Evolutionary conservation across 164 flowering plant genomes (phyloP).

Genomic region (Piper longum): DNA sequence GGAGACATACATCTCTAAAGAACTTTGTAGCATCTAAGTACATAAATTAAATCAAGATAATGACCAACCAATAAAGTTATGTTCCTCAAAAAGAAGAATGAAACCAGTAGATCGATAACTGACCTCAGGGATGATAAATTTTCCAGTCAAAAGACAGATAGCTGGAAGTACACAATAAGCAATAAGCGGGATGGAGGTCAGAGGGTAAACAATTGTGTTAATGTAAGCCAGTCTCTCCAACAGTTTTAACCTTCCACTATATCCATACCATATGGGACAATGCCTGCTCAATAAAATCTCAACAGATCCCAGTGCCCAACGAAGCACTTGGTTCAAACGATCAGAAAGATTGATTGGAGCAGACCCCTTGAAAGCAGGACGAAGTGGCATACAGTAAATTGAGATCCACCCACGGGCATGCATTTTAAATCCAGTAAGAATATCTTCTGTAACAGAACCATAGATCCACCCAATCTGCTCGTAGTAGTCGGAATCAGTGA

Average conservation of each 20-base stretch:
- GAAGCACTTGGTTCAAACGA: constrained; percentile 68
- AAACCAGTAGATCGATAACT: constrained; percentile 24
- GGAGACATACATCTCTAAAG: no score
- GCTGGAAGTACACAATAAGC: constrained; percentile 95
- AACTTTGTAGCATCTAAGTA: no score
- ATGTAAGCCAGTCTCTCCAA: constrained; percentile 17
- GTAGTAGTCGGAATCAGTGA: constrained; percentile 2
- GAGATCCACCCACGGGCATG: constrained; percentile 98
- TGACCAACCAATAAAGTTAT: no score
- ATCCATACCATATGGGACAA: constrained; percentile 98
- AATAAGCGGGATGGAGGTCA: constrained; percentile 78
- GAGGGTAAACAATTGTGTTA: constrained; percentile 81
- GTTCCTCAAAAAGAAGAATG: constrained; percentile 67
- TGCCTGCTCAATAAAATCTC: constrained; percentile 92
- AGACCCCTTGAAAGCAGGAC: constrained; percentile 67
- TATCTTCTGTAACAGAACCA: no score
- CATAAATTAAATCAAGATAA: no score
- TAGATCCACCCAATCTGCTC: constrained; percentile 86
- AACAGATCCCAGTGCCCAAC: constrained; percentile 96
- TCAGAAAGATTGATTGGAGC: no score
- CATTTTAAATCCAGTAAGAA: constrained; percentile 47
- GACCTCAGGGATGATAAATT: constrained; percentile 93
- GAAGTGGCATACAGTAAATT: constrained; percentile 87
- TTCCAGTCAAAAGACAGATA: constrained; percentile 77
- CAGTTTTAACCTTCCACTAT: constrained; percentile 58